These are phyloP conservation scores for Fomitopsis serialis DNA, from an alignment of 768 basidiomycete genomes.

Conservation along the genomic window DNA sequence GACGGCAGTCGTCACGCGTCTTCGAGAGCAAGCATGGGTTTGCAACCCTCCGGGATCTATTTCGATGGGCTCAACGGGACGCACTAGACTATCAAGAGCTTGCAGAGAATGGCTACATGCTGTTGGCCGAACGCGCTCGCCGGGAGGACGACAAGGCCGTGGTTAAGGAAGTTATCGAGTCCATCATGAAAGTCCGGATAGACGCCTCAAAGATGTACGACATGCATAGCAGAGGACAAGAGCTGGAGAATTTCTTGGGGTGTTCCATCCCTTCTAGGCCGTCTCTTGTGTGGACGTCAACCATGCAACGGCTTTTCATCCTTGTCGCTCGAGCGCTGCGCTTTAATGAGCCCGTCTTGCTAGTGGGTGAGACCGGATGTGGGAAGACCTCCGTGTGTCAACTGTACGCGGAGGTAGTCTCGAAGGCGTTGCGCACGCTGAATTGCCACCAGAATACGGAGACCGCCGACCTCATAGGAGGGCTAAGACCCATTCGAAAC, in stretches of 20 bases:
- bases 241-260: slow-evolving; percentile 46
- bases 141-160: slow-evolving; percentile 78
- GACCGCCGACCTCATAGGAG: slow-evolving; percentile 93
- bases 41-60: slow-evolving; percentile 93
- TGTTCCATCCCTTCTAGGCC: slow-evolving; percentile 43
- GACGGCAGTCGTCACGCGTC: slow-evolving; percentile 83
- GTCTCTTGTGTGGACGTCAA: slow-evolving; percentile 84
- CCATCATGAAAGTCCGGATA: slow-evolving; percentile 81
- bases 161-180: slow-evolving; percentile 92
- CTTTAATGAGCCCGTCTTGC: slow-evolving; percentile 89
- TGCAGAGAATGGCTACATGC: slow-evolving; percentile 96
- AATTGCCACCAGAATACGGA: slow-evolving; percentile 99
- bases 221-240: slow-evolving; percentile 35
- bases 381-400: slow-evolving; percentile 98
- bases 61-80: slow-evolving; percentile 93
- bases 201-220: slow-evolving; percentile 69
- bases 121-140: slow-evolving; percentile 87
- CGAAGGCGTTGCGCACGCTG: slow-evolving; percentile 60
- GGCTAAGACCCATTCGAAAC: slow-evolving; percentile 84
- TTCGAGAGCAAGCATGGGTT: slow-evolving; percentile 98
- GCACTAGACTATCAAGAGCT: slow-evolving; percentile 88
- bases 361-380: slow-evolving; percentile 96
- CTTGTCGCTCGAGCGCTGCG: slow-evolving; percentile 80
- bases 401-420: slow-evolving; percentile 65
- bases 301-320: slow-evolving; percentile 87